phyloP scores from a whole-genome alignment of 129 eudicot genomes.

The Flaveria ramosissima region DNA sequence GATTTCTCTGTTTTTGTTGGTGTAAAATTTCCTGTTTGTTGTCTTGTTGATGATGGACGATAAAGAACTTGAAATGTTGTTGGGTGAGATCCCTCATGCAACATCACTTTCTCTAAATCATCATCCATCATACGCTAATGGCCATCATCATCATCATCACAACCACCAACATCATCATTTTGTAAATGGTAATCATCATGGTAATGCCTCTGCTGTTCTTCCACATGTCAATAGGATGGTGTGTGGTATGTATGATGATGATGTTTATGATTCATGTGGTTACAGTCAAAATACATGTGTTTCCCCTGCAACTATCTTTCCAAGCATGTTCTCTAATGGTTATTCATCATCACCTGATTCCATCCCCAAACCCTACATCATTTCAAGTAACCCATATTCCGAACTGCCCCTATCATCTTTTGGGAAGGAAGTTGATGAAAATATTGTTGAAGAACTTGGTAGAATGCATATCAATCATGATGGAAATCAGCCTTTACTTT shows the following conservation, averaged over 20 bases:
- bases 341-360: slow-evolving; percentile 52
- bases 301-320: slow-evolving; percentile 56
- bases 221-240: slow-evolving; percentile 28
- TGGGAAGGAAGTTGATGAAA: slow-evolving; percentile 31
- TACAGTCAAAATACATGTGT: slow-evolving; percentile 40
- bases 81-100: slow-evolving; percentile 91
- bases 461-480: slow-evolving; percentile 49
- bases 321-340: slow-evolving; percentile 45
- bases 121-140: not conserved
- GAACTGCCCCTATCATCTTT: not conserved
- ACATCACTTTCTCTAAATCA: slow-evolving; percentile 45
- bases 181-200: slow-evolving; percentile 32
- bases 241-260: slow-evolving; percentile 36
- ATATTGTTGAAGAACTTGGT: slow-evolving; percentile 43
- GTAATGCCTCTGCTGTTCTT: no score
- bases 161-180: slow-evolving; percentile 26
- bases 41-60: slow-evolving; percentile 48
- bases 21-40: not conserved
- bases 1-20: slow-evolving; percentile 25
- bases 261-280: slow-evolving; percentile 33
- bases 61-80: slow-evolving; percentile 73
- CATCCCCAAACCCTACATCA: slow-evolving; percentile 34
- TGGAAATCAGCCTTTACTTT: slow-evolving; percentile 32
- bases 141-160: slow-evolving; percentile 29
- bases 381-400: slow-evolving; percentile 32